A percentile compares a stretch with the other conserved stretches of the same genome.
Evolutionary conservation across 306 rosid species (phyloP).

Genomic region (Prunus padus): DNA sequence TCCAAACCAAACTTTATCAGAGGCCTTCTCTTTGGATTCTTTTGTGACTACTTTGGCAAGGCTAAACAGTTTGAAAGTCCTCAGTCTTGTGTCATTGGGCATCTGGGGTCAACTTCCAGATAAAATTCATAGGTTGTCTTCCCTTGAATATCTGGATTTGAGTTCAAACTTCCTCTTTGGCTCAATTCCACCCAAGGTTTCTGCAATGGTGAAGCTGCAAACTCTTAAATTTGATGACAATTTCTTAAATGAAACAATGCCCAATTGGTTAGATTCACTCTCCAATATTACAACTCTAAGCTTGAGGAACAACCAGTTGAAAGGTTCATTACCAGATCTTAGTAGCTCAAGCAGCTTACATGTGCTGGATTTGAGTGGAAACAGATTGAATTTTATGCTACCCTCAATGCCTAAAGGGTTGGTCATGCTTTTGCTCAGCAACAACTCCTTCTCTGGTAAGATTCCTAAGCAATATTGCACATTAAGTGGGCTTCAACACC

Average conservation of each 20-base stretch:
- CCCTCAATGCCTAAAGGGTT: conserved; percentile 62
- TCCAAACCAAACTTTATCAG: conserved; percentile 68
- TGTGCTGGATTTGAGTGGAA: conserved; percentile 58
- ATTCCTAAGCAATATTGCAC: conserved; percentile 67
- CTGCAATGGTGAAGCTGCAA: conserved; percentile 65
- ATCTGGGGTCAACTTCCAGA: conserved; percentile 92
- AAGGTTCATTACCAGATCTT: conserved; percentile 66
- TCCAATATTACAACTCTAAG: conserved; percentile 51
- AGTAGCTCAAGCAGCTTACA: conserved; percentile 43
- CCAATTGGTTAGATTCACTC: conserved; percentile 55
- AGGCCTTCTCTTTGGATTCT: conserved; percentile 72
- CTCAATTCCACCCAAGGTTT: conserved; percentile 79
- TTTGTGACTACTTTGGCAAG: conserved; percentile 81
- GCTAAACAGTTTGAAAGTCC: conserved; percentile 60
- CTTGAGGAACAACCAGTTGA: conserved; percentile 61
- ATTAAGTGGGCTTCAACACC: conserved; percentile 50
- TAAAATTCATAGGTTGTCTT: conserved; percentile 67
- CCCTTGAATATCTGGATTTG: conserved; percentile 76
- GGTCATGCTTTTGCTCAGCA: conserved; percentile 43
- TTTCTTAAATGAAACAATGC: conserved; percentile 70
- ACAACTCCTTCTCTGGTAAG: conserved; percentile 67
- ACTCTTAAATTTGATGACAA: conserved; percentile 61
- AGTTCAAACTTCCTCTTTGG: conserved; percentile 85
- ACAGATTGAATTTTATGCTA: conserved; percentile 42
- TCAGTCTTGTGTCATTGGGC: conserved; percentile 75